A percentile compares a stretch with the other conserved stretches of the same genome.
These are phyloP conservation scores for Odontarrhena argentea DNA, from an alignment of 345 rosid genomes.

Conservation along the genomic window DNA sequence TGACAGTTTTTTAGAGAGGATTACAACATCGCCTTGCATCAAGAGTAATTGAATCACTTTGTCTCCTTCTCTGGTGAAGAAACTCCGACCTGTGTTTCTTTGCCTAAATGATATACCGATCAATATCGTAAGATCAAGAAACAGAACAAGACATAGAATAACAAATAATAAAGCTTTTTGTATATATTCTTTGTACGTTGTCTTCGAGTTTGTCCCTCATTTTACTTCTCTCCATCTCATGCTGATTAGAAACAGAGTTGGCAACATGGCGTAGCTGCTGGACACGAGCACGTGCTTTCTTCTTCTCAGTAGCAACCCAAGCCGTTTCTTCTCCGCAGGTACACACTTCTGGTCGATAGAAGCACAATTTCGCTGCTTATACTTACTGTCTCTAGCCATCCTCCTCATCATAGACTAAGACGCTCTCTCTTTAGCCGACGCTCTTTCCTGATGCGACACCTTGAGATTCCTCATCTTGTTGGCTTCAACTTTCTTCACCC, in stretches of 20 bases:
- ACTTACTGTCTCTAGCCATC: constrained; percentile 84
- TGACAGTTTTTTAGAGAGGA: constrained; percentile 77
- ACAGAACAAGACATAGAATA: background rate
- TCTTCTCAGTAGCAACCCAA: constrained; percentile 84
- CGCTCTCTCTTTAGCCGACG: constrained; percentile 75
- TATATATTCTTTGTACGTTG: constrained; percentile 72
- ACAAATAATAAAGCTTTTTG: background rate
- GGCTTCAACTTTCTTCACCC: constrained; percentile 87
- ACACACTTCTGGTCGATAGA: constrained; percentile 87
- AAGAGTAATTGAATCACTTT: constrained; percentile 50
- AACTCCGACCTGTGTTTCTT: constrained; percentile 86
- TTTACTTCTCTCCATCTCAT: constrained; percentile 88
- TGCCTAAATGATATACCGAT: constrained; percentile 52
- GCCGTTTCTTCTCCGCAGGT: constrained; percentile 92
- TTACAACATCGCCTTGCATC: constrained; percentile 74
- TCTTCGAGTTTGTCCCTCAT: constrained; percentile 83
- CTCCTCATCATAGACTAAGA: constrained; percentile 77
- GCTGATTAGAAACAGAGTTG: constrained; percentile 68
- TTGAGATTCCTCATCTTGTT: constrained; percentile 86
- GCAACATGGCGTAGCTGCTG: constrained; percentile 74
- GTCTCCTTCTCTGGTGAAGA: constrained; percentile 74
- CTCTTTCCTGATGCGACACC: constrained; percentile 72
- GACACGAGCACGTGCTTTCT: constrained; percentile 78
- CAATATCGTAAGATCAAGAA: constrained; percentile 28
- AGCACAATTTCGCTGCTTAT: constrained; percentile 78